Evolutionary conservation across 192 early-diverging fungal genomes (phyloP).

Genomic region (Backusella luteola): DNA sequence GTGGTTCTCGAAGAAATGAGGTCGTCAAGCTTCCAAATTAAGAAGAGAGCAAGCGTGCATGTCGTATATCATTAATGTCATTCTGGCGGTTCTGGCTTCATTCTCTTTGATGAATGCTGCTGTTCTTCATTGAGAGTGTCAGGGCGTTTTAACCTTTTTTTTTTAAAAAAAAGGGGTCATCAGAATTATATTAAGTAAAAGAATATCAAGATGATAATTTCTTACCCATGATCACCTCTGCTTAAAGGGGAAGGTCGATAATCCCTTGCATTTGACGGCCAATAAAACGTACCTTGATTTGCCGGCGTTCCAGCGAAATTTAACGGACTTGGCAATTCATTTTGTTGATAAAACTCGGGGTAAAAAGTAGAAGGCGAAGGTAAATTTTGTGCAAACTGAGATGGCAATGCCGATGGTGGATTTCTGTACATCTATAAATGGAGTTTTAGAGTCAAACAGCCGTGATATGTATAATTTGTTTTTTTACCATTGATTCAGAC

Average conservation of each 20-base stretch:
- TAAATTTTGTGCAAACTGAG: constrained; percentile 65
- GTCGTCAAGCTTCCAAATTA: not conserved
- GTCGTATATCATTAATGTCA: not conserved
- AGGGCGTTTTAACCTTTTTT: not conserved
- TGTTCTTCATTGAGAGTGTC: not conserved
- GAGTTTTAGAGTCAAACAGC: not conserved
- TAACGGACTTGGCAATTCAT: constrained; percentile 70
- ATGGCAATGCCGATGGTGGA: constrained; percentile 67
- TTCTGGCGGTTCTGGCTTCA: not conserved
- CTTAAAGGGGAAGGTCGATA: constrained; percentile 52
- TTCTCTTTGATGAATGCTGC: not conserved
- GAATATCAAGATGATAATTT: not conserved
- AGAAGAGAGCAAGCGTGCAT: too few relatives aligned
- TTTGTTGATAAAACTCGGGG: constrained; percentile 70
- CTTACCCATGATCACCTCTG: not conserved
- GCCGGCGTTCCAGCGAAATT: constrained; percentile 74
- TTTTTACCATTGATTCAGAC: not conserved
- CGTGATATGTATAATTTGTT: not conserved
- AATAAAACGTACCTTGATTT: constrained; percentile 63
- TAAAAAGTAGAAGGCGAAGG: constrained; percentile 80
- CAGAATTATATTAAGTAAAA: not conserved
- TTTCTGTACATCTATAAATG: not conserved
- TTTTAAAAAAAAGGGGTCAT: not conserved
- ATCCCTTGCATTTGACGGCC: constrained; percentile 55
- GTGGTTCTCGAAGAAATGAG: not conserved